Evolutionary conservation across 2,329 filamentous ascomycete genomes (phyloP).

Genomic region (Penicillium rolfsii): DNA sequence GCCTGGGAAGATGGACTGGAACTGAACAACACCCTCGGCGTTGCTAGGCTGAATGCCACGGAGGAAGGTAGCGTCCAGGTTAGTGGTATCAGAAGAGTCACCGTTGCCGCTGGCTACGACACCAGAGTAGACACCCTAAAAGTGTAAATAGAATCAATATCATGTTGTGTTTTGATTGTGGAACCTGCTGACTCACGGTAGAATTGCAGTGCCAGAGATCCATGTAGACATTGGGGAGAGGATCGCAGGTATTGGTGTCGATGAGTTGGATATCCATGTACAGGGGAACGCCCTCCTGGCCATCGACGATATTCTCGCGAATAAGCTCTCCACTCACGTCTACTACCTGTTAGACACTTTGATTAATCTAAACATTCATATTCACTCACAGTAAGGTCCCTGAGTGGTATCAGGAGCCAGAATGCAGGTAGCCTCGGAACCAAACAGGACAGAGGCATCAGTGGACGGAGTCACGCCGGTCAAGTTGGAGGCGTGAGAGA

Average conservation of each 20-base stretch:
- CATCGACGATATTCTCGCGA: constrained; percentile 43
- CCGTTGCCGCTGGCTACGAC: constrained; percentile 44
- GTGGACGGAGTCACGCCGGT: constrained; percentile 27
- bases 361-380: no score
- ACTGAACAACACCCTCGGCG: constrained; percentile 47
- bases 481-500: constrained; percentile 45
- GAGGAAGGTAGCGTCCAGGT: constrained; percentile 49
- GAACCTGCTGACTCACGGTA: constrained; percentile 29
- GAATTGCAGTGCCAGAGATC: constrained; percentile 50
- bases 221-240: constrained; percentile 39
- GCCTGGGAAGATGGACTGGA: constrained; percentile 51
- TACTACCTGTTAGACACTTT: constrained; percentile 9
- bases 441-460: constrained; percentile 34
- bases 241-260: constrained; percentile 48
- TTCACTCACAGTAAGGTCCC: constrained; percentile 54
- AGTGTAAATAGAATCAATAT: neutral
- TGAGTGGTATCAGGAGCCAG: constrained; percentile 58
- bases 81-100: constrained; percentile 41
- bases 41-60: constrained; percentile 52
- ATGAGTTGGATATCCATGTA: constrained; percentile 48
- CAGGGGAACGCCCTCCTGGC: constrained; percentile 44
- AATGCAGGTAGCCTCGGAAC: constrained; percentile 48
- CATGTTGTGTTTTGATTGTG: neutral
- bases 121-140: constrained; percentile 45
- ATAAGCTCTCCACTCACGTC: constrained; percentile 45